Evolutionary conservation across 139 green algal genomes (phyloP), one percentile per base, ranked within the genome.

Genomic region (Trebouxia sp.): DNA sequence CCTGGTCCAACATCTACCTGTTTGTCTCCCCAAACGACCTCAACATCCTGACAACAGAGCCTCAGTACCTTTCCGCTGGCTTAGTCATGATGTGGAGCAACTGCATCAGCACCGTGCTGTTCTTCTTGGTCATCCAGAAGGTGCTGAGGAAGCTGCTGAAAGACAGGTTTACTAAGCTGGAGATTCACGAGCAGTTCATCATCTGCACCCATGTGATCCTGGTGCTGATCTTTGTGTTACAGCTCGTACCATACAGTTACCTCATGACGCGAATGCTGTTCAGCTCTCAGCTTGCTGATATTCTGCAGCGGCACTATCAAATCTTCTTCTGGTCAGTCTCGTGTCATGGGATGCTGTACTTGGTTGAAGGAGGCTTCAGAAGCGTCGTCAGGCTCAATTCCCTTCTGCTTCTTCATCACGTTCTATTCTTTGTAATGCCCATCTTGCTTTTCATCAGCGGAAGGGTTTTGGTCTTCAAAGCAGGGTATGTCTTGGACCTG

Each of bases 71-170:
- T 1, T 53, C 41, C 32, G 69, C 69, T 11, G 69, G 43, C 11
- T 67, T 79, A 35, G 35, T 79, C 32, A 55, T 79, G 45, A 65
- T 79, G 74, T 79, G 74, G 74, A 65, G 35, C 74, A 66, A 65
- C 45, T 55, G 43, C 48, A 62, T 79, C 43, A 38, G 74, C 74
- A 55, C 50, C 10, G 45, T 79, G 28, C n/a, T 65, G 22, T 47
- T 79, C 43, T 62, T 65, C 43, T 24, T 55, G 9, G 7, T n/a
- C 0, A n/a, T 79, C n/a, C 48, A 79, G 14, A 65, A 56, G 74
- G 28, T 28, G 7, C 20, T 79, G 11, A 55, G 39, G 74, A 26
- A 5, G 20, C 12, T 56, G 5, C 42, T 65, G 15, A 43, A 43
- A 47, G 43, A 62, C 12, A 32, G n/a, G 28, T 79, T 66, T 47